Evolutionary conservation across 2,329 filamentous ascomycete species (phyloP).

Genomic region (Diplodia sapinea): DNA sequence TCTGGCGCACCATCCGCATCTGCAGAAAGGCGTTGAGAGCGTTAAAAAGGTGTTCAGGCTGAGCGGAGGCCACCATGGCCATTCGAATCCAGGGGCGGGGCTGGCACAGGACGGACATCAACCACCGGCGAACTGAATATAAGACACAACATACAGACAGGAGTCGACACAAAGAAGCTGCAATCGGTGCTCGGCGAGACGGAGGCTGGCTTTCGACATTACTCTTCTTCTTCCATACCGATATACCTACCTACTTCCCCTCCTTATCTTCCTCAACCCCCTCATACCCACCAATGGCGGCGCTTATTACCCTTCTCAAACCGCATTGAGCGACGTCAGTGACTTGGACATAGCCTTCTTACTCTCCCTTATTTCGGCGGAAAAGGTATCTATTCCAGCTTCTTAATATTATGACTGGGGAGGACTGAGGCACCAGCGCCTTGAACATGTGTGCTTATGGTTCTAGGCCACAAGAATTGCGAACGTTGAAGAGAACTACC

Average conservation of each 20-base stretch:
- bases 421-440: background rate
- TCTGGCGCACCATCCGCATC: constrained; percentile 47
- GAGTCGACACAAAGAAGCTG: background rate
- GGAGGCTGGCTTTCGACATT: background rate
- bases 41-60: constrained; percentile 53
- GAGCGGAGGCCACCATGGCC: constrained; percentile 33
- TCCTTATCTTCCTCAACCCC: background rate
- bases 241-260: background rate
- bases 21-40: constrained; percentile 53
- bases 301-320: background rate
- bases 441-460: background rate
- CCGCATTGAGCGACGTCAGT: background rate
- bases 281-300: background rate
- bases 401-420: background rate
- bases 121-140: background rate
- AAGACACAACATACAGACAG: background rate
- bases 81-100: constrained; percentile 3
- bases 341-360: background rate
- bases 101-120: background rate
- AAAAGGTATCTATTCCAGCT: background rate
- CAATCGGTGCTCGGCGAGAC: background rate
- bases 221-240: background rate
- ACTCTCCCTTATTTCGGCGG: background rate
- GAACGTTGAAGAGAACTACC: background rate
- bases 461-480: background rate